Evolutionary conservation across 768 basidiomycete species (phyloP), one percentile per base, ranked within the genome.

Genomic region (Tylopilus rubrobrunneus): DNA sequence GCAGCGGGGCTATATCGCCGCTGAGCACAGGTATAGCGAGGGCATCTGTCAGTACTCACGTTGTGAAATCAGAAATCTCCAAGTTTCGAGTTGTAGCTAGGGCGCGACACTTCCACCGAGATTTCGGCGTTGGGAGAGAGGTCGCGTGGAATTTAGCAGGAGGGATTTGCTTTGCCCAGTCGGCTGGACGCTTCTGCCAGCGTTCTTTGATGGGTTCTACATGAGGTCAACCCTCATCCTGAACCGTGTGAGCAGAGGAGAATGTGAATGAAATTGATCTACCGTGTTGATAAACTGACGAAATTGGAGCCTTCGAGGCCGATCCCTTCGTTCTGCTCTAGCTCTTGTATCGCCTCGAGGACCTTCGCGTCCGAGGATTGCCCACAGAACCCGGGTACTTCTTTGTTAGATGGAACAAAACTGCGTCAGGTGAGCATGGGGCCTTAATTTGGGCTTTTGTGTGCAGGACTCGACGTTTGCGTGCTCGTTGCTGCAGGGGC

Each of bases 271-370:
- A 39, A 14, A 1, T 3, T 3, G 14, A 62, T 64, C 52, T 45
- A 76, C 76, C 2, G 84, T 84, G 66, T 89, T 88, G 55, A 79
- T 79, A 58, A 87, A 87, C 65, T 87, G 82, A 49, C 76, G 73
- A 70, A 85, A 84, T 56, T 75, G 72, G 49, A 74, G 76, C 43
- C 77, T 71, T 34, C 75, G 73, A 67, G 25, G 34, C 67, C 66
- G 29, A 67, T 59, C 11, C 59, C 55, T 7, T 49, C 48, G 1
- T 29, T 47, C 21, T 19, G 37, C 15, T 67, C 61, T 11, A 67
- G 54, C 28, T 43, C 27, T 2, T 45, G 53, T 27, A 67, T 58
- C 28, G 28, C 49, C 9, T 67, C 47, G 12, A 67, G 15, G 40
- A 67, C 43, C n/a, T 25, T 7, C 17, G 0, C 25, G 17, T 62